These are phyloP conservation scores for Ascochyta koolunga DNA, from an alignment of 2,329 filamentous ascomycete species.

Conservation along the genomic window DNA sequence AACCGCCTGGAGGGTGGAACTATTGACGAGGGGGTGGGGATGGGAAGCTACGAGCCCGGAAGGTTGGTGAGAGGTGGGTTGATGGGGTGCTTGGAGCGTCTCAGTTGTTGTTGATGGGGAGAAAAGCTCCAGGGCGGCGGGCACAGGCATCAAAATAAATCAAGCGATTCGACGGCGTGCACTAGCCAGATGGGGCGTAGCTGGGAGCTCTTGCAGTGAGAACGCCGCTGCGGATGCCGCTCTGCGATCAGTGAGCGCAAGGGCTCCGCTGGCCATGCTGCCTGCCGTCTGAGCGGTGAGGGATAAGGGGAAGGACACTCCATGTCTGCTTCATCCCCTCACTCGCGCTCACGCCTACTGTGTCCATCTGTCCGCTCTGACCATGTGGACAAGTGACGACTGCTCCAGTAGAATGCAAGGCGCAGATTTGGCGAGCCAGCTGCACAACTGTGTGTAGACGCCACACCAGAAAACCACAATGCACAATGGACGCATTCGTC, in stretches of 20 bases:
- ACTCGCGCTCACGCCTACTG: background rate
- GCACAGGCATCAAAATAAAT: conserved; percentile 38
- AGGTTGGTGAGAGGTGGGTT: conserved; percentile 40
- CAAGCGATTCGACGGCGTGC: conserved; percentile 14
- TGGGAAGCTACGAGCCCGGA: conserved; percentile 59
- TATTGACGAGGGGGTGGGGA: conserved; percentile 58
- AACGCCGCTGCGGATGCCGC: conserved; percentile 19
- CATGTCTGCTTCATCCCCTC: no score
- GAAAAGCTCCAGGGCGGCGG: conserved; percentile 37
- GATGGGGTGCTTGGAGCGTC: conserved; percentile 37
- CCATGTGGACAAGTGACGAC: background rate
- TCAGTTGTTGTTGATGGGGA: conserved; percentile 43
- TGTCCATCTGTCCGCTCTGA: background rate
- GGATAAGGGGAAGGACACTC: background rate
- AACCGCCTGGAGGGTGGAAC: conserved; percentile 57
- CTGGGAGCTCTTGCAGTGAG: conserved; percentile 33
- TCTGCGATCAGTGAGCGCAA: conserved; percentile 9
- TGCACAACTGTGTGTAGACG: conserved; percentile 15
- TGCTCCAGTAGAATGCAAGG: conserved; percentile 9
- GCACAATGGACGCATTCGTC: conserved; percentile 1
- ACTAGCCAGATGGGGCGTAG: conserved; percentile 28
- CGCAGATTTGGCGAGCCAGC: conserved; percentile 15
- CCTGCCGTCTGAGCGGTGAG: conserved; percentile 15
- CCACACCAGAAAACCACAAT: conserved; percentile 12
- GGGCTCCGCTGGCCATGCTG: conserved; percentile 9